Evolutionary conservation across 139 green algal genomes (phyloP).

Genomic region (Bryopsis sp.): DNA sequence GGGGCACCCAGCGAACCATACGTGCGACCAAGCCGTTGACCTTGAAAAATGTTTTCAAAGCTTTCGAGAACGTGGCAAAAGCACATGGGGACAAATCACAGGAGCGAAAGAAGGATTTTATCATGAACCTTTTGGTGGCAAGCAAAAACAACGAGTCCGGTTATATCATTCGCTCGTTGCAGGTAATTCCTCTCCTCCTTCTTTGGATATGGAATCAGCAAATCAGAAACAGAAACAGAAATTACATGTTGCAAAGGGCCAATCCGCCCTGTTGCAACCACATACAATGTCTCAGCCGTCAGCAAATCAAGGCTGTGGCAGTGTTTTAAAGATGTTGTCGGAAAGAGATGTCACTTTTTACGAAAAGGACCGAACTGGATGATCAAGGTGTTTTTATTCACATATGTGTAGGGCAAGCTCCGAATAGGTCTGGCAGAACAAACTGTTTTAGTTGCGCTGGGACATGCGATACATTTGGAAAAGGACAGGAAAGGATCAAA

Average conservation of each 20-base stretch:
- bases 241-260: too few relatives aligned
- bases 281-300: too few relatives aligned
- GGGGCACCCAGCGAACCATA: conserved; percentile 33
- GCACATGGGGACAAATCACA: conserved; percentile 42
- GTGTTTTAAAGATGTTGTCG: too few relatives aligned
- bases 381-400: conserved; percentile 18
- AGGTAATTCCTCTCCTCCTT: conserved; percentile 34
- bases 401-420: conserved; percentile 80
- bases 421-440: conserved; percentile 94
- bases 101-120: conserved; percentile 65
- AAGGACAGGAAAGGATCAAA: conserved; percentile 14
- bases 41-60: conserved; percentile 39
- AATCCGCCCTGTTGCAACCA: too few relatives aligned
- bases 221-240: too few relatives aligned
- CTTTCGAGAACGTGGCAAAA: conserved; percentile 65
- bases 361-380: too few relatives aligned
- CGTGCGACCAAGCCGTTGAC: conserved; percentile 48
- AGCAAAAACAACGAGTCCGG: conserved; percentile 71
- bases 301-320: too few relatives aligned
- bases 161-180: conserved; percentile 77
- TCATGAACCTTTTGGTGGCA: conserved; percentile 82
- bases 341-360: too few relatives aligned
- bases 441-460: conserved; percentile 79
- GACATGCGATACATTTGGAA: conserved; percentile 72
- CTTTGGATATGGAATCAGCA: not conserved